Evolutionary conservation across 352 stramenopile genomes (phyloP), one percentile per base, ranked within the genome.

Genomic region (Phytophthora melonis): DNA sequence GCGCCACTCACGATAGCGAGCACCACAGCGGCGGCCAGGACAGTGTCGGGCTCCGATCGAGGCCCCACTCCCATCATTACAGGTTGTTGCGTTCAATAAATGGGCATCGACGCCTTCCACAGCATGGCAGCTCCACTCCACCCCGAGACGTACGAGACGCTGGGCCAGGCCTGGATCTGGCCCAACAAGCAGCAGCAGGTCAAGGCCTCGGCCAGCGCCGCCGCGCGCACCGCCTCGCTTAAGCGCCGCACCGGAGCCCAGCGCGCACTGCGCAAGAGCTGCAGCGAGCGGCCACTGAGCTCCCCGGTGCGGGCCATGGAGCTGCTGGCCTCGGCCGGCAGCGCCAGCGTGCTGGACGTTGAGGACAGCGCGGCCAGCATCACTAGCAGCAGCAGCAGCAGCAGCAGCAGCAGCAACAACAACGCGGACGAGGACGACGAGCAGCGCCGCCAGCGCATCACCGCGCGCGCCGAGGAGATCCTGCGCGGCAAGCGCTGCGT

Each of bases 401-500:
- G 36, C 30, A 18, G 36, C 36, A 13, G 36, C 36, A 43, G 10
- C 11, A 43, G 5, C 36, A 43, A 16, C 36, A 43, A 16, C 30
- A 21, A 18, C 6, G 30, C 50, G 32, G 61, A 66, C 36, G 66
- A 77, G 23, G 49, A 77, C 58, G 59, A 77, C 52, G 80, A 83
- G 34, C 63, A 83, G 41, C 72, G 80, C 2, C 74, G 81, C 49
- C 68, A 81, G 45, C 52, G 55, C 21, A 91, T 93, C 65, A 81
- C 81, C 58, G 72, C 79, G n/a, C 79, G 80, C 5, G 84, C 87
- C 1, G 87, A 93, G 45, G 80, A 91, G 61, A 93, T 93, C 54
- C 32, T 91, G 60, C 78, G 62, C 36, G 76, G 81, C 55, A 92
- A 92, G 63, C 77, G 73, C n/a, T 83, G 81, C 55, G 83, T 92